Evolutionary conservation across 2,329 filamentous ascomycete genomes (phyloP).

Genomic region (Phyllosticta citrichinensis): DNA sequence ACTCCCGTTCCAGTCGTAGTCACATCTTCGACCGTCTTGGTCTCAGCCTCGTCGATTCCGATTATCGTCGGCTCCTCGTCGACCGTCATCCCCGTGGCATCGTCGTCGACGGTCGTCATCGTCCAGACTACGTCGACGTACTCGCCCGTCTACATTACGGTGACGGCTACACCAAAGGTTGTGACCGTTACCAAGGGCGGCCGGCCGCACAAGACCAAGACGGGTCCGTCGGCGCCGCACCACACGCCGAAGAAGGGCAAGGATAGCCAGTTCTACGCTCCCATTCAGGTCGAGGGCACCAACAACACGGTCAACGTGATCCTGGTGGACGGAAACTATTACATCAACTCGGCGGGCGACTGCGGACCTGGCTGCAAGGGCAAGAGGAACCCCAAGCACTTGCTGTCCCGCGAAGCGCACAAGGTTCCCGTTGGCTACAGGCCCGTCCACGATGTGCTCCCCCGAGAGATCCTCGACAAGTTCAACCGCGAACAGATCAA

Average conservation of each 20-base stretch:
- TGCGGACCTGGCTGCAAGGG: not conserved
- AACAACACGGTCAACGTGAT: not conserved
- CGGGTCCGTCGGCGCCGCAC: not conserved
- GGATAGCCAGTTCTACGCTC: not conserved
- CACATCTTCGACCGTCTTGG: not conserved
- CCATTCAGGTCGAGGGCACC: not conserved
- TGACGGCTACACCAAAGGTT: not conserved
- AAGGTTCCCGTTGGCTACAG: not conserved
- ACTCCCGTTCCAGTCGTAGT: not conserved
- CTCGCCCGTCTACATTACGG: not conserved
- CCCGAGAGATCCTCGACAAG: not conserved
- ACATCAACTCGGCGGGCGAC: not conserved
- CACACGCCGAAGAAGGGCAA: not conserved
- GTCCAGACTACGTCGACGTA: not conserved
- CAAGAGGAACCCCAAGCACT: not conserved
- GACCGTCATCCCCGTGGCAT: not conserved
- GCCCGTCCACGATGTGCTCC: not conserved
- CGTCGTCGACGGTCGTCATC: not conserved
- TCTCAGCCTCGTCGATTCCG: not conserved
- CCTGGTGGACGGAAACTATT: not conserved
- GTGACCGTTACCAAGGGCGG: not conserved
- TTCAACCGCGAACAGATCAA: not conserved
- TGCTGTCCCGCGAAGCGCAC: not conserved
- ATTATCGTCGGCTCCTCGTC: not conserved
- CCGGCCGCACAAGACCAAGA: not conserved